phyloP scores from a whole-genome alignment of 805 yeast species.

The Monosporozyma yasuniensis region DNA sequence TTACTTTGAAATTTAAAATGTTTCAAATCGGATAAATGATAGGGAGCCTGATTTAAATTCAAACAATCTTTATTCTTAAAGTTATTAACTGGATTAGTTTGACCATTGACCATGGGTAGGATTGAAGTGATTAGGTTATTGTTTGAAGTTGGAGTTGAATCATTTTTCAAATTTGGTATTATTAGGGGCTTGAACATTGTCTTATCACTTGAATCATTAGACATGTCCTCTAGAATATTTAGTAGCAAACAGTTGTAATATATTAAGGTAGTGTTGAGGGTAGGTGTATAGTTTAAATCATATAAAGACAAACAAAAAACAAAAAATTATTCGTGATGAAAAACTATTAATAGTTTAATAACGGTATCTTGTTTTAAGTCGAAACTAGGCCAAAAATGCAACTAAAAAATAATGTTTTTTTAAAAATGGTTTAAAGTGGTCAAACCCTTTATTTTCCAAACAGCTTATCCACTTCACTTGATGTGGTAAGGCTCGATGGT shows the following conservation, averaged over 20 bases:
- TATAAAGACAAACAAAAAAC: too few relatives aligned
- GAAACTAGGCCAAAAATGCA: too few relatives aligned
- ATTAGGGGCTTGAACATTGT: not conserved
- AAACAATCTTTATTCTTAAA: not conserved
- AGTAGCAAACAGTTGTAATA: too few relatives aligned
- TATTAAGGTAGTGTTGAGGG: too few relatives aligned
- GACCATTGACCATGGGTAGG: not conserved
- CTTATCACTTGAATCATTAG: not conserved
- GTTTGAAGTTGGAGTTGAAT: not conserved
- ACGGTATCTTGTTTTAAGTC: too few relatives aligned
- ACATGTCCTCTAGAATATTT: not conserved
- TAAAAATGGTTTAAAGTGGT: too few relatives aligned
- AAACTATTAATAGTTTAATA: too few relatives aligned
- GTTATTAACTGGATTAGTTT: not conserved
- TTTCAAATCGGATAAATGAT: not conserved
- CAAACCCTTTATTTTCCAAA: too few relatives aligned
- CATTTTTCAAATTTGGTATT: not conserved
- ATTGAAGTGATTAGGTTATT: not conserved
- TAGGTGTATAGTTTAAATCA: too few relatives aligned
- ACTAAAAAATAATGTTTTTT: too few relatives aligned
- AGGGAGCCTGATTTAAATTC: not conserved
- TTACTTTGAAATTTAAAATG: not conserved
- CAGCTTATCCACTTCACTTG: not conserved
- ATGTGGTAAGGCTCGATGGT: not conserved
- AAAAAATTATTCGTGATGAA: too few relatives aligned